Evolutionary conservation across 2,329 filamentous ascomycete species (phyloP).

Genomic region (Penicillium sp.): DNA sequence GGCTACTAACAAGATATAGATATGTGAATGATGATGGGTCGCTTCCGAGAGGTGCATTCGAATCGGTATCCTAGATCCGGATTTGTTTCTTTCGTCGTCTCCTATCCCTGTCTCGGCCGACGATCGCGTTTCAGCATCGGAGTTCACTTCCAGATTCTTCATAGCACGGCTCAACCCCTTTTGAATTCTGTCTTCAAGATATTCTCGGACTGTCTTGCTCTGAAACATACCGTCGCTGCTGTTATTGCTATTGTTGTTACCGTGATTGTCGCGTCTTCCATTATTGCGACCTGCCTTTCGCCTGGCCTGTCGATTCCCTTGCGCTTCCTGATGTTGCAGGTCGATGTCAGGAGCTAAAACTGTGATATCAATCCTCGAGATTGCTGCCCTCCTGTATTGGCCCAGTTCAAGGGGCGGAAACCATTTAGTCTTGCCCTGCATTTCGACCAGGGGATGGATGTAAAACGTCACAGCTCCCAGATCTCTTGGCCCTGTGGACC

Average conservation of each 20-base stretch:
- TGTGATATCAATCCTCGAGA: constrained; percentile 36
- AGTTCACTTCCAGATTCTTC: constrained; percentile 6
- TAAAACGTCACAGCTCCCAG: constrained; percentile 50
- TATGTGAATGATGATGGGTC: constrained; percentile 41
- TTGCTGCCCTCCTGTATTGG: constrained; percentile 24
- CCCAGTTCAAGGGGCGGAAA: constrained; percentile 33
- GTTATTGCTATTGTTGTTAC: not conserved
- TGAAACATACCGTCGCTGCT: not conserved
- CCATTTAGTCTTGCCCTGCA: not conserved
- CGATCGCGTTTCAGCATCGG: constrained; percentile 9
- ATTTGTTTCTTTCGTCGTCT: constrained; percentile 2
- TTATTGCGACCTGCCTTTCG: not conserved
- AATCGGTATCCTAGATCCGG: constrained; percentile 18
- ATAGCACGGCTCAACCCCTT: constrained; percentile 19
- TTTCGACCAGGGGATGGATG: constrained; percentile 39
- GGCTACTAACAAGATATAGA: constrained; percentile 55
- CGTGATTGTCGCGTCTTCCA: not conserved
- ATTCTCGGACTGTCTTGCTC: constrained; percentile 21
- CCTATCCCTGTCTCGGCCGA: not conserved
- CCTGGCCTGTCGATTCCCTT: constrained; percentile 6
- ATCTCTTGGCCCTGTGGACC: constrained; percentile 44
- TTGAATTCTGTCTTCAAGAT: constrained; percentile 20
- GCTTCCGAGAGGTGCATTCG: constrained; percentile 36
- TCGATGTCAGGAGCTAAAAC: constrained; percentile 33
- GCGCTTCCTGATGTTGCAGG: constrained; percentile 7